Percentiles rank a stretch among this genome's conserved stretches.
Conservation (phyloP, 169 alveolate species). For the Plasmodium ovale region DNA sequence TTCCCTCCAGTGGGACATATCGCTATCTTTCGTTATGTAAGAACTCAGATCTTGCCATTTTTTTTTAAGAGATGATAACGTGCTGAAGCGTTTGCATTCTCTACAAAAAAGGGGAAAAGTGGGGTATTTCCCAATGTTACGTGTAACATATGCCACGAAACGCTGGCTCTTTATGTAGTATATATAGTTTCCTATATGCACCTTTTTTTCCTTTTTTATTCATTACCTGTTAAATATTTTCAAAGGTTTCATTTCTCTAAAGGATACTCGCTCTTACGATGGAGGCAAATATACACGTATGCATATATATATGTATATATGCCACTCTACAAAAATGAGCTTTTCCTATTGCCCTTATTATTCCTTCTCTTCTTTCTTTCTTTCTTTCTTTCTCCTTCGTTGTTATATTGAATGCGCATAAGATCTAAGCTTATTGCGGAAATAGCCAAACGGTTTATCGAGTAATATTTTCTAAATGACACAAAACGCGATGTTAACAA, state of each 20-base stretch:
- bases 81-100: constrained; percentile 28
- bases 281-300: background rate
- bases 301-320: background rate
- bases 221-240: constrained; percentile 44
- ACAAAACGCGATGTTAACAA: background rate
- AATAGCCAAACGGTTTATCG: no score
- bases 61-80: constrained; percentile 35
- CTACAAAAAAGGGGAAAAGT: constrained; percentile 3
- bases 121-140: background rate
- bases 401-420: no score
- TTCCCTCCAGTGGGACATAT: constrained; percentile 55
- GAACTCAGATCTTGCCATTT: constrained; percentile 66
- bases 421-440: no score
- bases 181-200: background rate
- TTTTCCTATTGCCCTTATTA: background rate
- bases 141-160: no score
- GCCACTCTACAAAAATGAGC: background rate
- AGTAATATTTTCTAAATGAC: no score
- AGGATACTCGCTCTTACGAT: constrained; percentile 1
- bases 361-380: no score
- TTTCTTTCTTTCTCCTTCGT: no score
- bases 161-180: background rate
- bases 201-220: background rate
- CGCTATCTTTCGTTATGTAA: constrained; percentile 61
- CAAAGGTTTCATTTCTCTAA: constrained; percentile 29